Conservation (phyloP, 495 filamentous ascomycete genomes). For the Tuber magnatum region DNA sequence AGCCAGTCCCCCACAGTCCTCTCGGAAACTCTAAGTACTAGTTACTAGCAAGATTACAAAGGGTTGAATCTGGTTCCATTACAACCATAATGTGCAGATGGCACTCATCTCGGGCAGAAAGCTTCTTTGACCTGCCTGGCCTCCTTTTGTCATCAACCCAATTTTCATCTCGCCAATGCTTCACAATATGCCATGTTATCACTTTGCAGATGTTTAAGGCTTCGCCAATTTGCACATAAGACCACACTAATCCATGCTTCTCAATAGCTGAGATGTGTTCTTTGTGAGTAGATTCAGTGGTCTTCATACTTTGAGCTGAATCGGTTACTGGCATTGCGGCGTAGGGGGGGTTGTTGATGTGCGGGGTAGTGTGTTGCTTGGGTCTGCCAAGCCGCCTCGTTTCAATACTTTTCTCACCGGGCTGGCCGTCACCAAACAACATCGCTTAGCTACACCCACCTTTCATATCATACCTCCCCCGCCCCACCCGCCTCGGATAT, state of each 20-base stretch:
- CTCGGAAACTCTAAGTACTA: too few species aligned
- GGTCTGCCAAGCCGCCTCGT: background rate
- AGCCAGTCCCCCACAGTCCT: too few species aligned
- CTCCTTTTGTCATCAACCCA: background rate
- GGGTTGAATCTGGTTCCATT: too few species aligned
- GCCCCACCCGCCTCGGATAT: too few species aligned
- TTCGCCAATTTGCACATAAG: background rate
- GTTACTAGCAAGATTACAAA: too few species aligned
- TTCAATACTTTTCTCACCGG: too few species aligned
- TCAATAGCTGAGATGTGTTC: background rate
- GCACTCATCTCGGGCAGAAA: background rate
- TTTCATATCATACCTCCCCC: too few species aligned
- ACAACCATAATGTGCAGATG: too few species aligned
- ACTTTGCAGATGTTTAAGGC: background rate
- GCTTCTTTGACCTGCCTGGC: background rate
- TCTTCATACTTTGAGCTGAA: background rate
- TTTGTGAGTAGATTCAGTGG: background rate
- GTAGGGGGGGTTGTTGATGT: background rate
- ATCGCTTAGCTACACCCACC: too few species aligned
- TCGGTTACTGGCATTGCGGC: background rate
- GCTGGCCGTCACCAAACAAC: too few species aligned
- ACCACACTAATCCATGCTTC: background rate
- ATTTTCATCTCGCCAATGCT: background rate
- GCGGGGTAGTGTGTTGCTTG: background rate
- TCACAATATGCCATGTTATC: background rate